A percentile compares a stretch with the other conserved stretches of the same genome.
Evolutionary conservation across 331 rosid genomes (phyloP).

Genomic region (Spiraea crenata): DNA sequence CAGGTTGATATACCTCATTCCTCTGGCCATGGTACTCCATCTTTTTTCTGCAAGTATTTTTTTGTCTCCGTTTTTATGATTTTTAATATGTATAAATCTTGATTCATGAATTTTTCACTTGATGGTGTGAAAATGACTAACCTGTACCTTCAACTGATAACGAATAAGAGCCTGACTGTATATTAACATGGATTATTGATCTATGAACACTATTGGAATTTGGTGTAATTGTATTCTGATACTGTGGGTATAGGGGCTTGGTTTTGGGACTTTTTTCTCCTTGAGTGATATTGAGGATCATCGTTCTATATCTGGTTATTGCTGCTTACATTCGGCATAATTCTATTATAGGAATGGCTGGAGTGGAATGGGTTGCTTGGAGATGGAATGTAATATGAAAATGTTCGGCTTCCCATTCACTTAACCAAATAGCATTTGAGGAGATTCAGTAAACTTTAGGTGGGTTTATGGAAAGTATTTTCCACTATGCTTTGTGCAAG

Average conservation of each 20-base stretch:
- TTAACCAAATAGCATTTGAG: not conserved
- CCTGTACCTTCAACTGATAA: not conserved
- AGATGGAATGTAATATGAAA: conserved; percentile 12
- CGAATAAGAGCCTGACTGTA: no score
- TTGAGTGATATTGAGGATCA: not conserved
- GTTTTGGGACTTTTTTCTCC: not conserved
- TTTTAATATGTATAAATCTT: not conserved
- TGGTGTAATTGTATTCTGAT: not conserved
- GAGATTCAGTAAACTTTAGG: conserved; percentile 5
- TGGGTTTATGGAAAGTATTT: not conserved
- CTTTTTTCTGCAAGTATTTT: not conserved
- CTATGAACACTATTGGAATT: not conserved
- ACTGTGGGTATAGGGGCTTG: not conserved
- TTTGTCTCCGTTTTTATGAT: not conserved
- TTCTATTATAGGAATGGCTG: conserved; percentile 27
- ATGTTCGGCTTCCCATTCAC: conserved; percentile 26
- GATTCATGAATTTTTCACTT: not conserved
- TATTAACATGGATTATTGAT: not conserved
- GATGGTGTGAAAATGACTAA: not conserved
- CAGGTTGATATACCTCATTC: not conserved
- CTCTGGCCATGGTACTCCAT: not conserved
- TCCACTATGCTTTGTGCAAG: not conserved
- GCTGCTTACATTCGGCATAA: conserved; percentile 16
- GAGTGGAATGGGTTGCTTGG: conserved; percentile 25
- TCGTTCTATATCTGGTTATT: not conserved